Conservation (phyloP, 768 basidiomycete species). For the Paxillus involutus region DNA sequence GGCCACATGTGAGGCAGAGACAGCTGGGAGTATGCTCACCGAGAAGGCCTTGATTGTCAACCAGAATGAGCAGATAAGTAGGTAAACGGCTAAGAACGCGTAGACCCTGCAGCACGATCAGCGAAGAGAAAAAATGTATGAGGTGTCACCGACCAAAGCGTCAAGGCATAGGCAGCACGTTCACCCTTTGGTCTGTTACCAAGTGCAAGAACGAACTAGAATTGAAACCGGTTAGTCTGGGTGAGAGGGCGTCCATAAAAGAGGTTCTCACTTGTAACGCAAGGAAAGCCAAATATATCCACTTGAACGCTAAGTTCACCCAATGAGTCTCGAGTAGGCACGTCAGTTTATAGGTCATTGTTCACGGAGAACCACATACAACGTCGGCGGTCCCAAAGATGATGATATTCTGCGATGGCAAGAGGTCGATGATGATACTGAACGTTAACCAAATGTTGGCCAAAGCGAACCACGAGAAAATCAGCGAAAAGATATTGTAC, state of each 20-base stretch:
- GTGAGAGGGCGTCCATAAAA: not conserved
- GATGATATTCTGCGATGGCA: slow-evolving; percentile 51
- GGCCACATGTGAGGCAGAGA: not conserved
- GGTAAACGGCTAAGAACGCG: slow-evolving; percentile 78
- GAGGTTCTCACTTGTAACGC: slow-evolving; percentile 59
- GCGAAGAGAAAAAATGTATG: not conserved
- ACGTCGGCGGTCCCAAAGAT: slow-evolving; percentile 73
- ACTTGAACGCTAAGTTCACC: slow-evolving; percentile 80
- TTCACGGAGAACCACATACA: slow-evolving; percentile 44
- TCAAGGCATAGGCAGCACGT: slow-evolving; percentile 64
- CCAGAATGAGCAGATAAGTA: slow-evolving; percentile 85
- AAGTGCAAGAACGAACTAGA: slow-evolving; percentile 65
- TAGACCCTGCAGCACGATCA: slow-evolving; percentile 60
- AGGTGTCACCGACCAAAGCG: slow-evolving; percentile 56
- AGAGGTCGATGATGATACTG: slow-evolving; percentile 89
- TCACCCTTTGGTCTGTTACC: slow-evolving; percentile 91
- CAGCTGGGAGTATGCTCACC: slow-evolving; percentile 37
- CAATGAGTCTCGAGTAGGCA: slow-evolving; percentile 68
- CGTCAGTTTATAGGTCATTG: not conserved
- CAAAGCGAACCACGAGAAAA: slow-evolving; percentile 93
- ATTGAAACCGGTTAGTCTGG: not conserved
- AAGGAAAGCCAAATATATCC: slow-evolving; percentile 85
- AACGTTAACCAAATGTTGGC: slow-evolving; percentile 96
- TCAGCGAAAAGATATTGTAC: slow-evolving; percentile 83
- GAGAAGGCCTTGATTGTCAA: slow-evolving; percentile 78